Conservation (phyloP, 768 basidiomycete species). For the Kwoniella dendrophila region DNA sequence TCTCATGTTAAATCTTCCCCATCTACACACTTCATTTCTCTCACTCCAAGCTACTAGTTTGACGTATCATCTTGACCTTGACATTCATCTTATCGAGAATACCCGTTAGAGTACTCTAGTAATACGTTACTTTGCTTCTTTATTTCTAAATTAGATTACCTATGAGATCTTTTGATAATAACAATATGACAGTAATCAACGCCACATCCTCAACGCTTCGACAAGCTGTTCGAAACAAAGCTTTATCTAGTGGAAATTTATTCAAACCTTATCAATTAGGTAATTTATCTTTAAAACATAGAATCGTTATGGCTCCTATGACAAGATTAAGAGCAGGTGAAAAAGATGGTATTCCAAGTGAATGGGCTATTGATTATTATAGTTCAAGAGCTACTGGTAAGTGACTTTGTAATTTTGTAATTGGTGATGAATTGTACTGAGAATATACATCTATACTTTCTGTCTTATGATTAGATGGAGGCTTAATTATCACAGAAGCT, state of each 20-base stretch:
- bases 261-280: constrained; percentile 10
- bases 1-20: too few species aligned
- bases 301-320: constrained; percentile 44
- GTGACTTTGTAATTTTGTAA: neutral
- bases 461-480: constrained; percentile 22
- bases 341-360: constrained; percentile 23
- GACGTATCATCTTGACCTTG: too few species aligned
- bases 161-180: too few species aligned
- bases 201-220: neutral
- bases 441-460: neutral
- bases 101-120: too few species aligned
- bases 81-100: too few species aligned
- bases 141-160: too few species aligned
- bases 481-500: constrained; percentile 46
- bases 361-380: constrained; percentile 42
- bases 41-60: too few species aligned
- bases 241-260: too few species aligned
- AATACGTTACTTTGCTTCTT: too few species aligned
- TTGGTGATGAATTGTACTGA: neutral
- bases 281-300: constrained; percentile 21
- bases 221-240: neutral
- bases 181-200: too few species aligned
- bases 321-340: constrained; percentile 34
- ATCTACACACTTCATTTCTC: too few species aligned
- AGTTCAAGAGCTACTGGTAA: constrained; percentile 39